Evolutionary conservation across 2,329 filamentous ascomycete species (phyloP), one percentile per base, ranked within the genome.

Genomic region (Aspergillus jensenii): DNA sequence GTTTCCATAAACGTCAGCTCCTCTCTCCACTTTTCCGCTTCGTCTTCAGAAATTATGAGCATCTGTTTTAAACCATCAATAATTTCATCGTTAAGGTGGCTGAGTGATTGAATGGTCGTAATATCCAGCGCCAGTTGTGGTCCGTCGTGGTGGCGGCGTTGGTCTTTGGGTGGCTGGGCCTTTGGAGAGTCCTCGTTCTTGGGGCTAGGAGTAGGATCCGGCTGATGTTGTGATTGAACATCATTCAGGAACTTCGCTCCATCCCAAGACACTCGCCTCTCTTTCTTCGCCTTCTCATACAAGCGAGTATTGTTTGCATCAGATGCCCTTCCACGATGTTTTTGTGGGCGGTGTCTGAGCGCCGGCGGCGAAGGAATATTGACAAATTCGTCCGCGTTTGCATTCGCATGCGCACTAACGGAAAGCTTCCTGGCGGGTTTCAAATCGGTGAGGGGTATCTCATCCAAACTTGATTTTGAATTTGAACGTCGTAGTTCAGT

Each of bases 251-350:
- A 43, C 40, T 75, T 75, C 17, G 74, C 67, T 3, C 71, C 72
- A 47, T 77, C 73, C 73, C 73, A 75, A 9, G 74, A 75, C 6
- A 76, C 73, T 17, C 72, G 69, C 19, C 72, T 66, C 44, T 68
- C 62, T 23, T 67, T 71, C 46, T 70, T 74, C 11, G 60, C 56
- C n/a, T 64, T 58, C 41, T 71, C 67, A 47, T 52, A 64, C 14
- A 52, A 27, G 9, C 56, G 59, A 40, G 51, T 25, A 9, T 40
- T 56, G 31, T 69, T 64, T 5, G 61, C n/a, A 47, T 71, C 68
- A 11, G 57, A 62, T 21, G 63, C 65, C 33, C 69, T 62, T 11
- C 71, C 71, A 7, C 72, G 68, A 52, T 77, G 72, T 44, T 76
- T 76, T 50, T 76, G 73, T 14, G 73, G 66, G 6, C 75, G 72